phyloP scores from a whole-genome alignment of 805 yeast genomes.

The Saccharomycopsis synnaedendra region DNA sequence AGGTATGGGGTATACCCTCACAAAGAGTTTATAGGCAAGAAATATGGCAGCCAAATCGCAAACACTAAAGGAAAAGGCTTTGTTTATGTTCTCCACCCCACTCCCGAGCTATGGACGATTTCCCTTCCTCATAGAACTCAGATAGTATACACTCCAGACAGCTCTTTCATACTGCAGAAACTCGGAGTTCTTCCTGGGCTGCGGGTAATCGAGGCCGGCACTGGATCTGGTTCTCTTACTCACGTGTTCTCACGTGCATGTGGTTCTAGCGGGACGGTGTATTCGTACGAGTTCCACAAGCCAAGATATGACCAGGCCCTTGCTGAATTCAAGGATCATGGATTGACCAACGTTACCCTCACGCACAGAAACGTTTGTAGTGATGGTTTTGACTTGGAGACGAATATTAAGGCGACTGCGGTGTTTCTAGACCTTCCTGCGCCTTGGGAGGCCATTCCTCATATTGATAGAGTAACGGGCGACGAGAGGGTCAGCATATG shows the following conservation, averaged over 20 bases:
- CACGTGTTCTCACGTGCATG: slow-evolving; percentile 85
- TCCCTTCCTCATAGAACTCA: slow-evolving; percentile 96
- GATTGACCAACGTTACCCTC: slow-evolving; percentile 40
- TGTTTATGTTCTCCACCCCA: slow-evolving; percentile 79
- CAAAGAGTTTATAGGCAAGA: slow-evolving; percentile 64
- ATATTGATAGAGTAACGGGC: slow-evolving; percentile 48
- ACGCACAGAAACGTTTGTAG: slow-evolving; percentile 91
- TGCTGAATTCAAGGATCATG: slow-evolving; percentile 66
- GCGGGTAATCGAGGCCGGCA: slow-evolving; percentile 89
- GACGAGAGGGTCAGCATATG: slow-evolving; percentile 57
- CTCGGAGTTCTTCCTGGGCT: slow-evolving; percentile 64
- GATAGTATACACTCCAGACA: slow-evolving; percentile 93
- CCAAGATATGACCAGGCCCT: slow-evolving; percentile 72
- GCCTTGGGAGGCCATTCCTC: slow-evolving; percentile 93
- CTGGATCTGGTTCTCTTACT: slow-evolving; percentile 93
- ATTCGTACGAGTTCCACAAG: slow-evolving; percentile 86
- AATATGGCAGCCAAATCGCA: slow-evolving; percentile 78
- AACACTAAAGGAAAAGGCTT: slow-evolving; percentile 58
- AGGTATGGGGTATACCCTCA: slow-evolving; percentile 89
- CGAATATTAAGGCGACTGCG: slow-evolving; percentile 42
- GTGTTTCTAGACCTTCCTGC: slow-evolving; percentile 89
- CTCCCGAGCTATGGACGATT: slow-evolving; percentile 94
- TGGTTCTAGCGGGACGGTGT: slow-evolving; percentile 47
- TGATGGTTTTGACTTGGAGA: slow-evolving; percentile 60
- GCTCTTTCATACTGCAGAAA: slow-evolving; percentile 81